Conservation (phyloP, 2,329 filamentous ascomycete genomes). For the Whalleya microplaca region DNA sequence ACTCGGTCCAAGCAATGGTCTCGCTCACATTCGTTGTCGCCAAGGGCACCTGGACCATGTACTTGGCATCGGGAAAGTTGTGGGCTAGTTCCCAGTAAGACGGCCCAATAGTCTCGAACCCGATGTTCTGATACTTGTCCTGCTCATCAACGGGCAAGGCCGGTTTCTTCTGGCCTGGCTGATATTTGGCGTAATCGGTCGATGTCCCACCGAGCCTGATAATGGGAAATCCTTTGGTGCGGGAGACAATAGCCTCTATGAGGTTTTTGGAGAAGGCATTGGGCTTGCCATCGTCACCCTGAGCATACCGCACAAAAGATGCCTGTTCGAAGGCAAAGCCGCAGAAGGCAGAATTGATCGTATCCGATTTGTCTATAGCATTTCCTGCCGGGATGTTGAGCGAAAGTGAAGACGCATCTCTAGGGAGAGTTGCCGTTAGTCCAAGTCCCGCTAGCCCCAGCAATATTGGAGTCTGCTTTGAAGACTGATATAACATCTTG, state of each 20-base stretch:
- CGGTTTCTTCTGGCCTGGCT: slow-evolving; percentile 36
- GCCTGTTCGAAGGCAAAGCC: slow-evolving; percentile 41
- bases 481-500: slow-evolving; percentile 18
- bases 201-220: slow-evolving; percentile 43
- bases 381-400: slow-evolving; percentile 20
- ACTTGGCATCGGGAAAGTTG: slow-evolving; percentile 39
- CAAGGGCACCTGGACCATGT: slow-evolving; percentile 42
- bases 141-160: slow-evolving; percentile 40
- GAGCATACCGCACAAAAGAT: slow-evolving; percentile 40
- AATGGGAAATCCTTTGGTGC: slow-evolving; percentile 40
- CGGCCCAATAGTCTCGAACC: slow-evolving; percentile 40
- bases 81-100: slow-evolving; percentile 39
- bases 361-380: slow-evolving; percentile 22
- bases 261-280: slow-evolving; percentile 42
- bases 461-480: slow-evolving; percentile 14
- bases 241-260: slow-evolving; percentile 38
- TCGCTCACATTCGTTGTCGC: slow-evolving; percentile 42
- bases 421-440: slow-evolving; percentile 24
- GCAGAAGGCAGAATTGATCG: slow-evolving; percentile 34
- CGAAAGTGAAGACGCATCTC: slow-evolving; percentile 10
- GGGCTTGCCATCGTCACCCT: slow-evolving; percentile 35
- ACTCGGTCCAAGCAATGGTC: slow-evolving; percentile 38
- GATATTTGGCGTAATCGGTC: slow-evolving; percentile 41
- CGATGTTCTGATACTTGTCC: slow-evolving; percentile 40
- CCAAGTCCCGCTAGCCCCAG: slow-evolving; percentile 18